Conservation (phyloP, 148 eudicot species). For the Camellia lanceoleosa region DNA sequence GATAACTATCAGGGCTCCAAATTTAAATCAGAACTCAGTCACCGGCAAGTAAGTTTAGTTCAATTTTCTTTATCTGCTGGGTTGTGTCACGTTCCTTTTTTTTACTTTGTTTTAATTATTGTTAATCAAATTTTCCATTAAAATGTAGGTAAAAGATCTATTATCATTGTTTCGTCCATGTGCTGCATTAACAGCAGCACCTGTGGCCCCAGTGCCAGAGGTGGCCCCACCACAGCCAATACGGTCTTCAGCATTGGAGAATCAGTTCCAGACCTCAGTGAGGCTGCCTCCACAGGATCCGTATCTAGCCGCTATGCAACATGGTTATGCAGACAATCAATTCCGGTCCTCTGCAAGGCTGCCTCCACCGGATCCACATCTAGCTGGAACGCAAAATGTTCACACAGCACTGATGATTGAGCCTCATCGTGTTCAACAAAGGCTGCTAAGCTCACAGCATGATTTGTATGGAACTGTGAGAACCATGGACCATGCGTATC, state of each 20-base stretch:
- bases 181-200: conserved; percentile 17
- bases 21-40: conserved; percentile 53
- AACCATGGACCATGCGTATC: not conserved
- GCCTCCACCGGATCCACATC: conserved; percentile 14
- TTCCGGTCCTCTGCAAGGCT: conserved; percentile 7
- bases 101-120: too few relatives aligned
- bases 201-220: conserved; percentile 7
- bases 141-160: conserved; percentile 29
- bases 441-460: not conserved
- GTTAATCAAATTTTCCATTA: not conserved
- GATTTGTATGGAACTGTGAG: not conserved
- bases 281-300: conserved; percentile 14
- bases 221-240: conserved; percentile 9
- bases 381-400: conserved; percentile 11
- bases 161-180: conserved; percentile 33
- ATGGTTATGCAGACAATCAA: not conserved
- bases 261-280: conserved; percentile 9
- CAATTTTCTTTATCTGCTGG: not conserved
- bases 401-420: conserved; percentile 4
- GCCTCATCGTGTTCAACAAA: conserved; percentile 11
- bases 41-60: conserved; percentile 39
- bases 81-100: not conserved
- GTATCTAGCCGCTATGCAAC: not conserved
- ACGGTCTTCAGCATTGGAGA: conserved; percentile 6
- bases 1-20: conserved; percentile 48